Evolutionary conservation across 1,284 basidiomycete species (phyloP), one percentile per base, ranked within the genome.

Genomic region (Puccinia polysora): DNA sequence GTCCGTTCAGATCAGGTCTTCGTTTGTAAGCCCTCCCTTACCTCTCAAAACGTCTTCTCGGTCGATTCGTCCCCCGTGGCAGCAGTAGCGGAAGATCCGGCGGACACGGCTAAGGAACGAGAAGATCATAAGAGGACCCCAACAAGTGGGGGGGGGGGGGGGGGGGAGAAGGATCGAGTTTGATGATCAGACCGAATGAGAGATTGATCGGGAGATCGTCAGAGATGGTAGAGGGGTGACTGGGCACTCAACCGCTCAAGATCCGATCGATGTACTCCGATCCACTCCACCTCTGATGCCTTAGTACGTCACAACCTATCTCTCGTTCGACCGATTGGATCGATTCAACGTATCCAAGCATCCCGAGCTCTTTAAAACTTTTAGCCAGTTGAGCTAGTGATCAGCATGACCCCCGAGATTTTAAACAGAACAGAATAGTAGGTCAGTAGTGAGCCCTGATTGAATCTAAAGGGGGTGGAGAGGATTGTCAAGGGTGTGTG

Each of bases 241-340:
- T 34, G 14, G 30, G 20, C 4, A 59, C 23, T 45, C 20, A 43
- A 68, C 67, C 67, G 23, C 78, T 79, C 73, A 80, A 77, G 58
- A 78, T 76, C 59, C 87, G 82, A 81, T 93, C 90, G 73, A 91
- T 85, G 79, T 92, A 92, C 77, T 88, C 89, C 18, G 90, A 90
- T 40, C 90, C 90, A 75, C 88, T 90, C 90, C 90, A 92, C 83
- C 90, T 91, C 81, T 92, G 90, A 80, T 92, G 90, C 1, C 89
- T 92, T 69, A 96, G 83, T 50, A 97, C 91, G 79, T 97, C 93
- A 76, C 90, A 91, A 36, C 90, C 90, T 60, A 94, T 86, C 76
- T 90, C 91, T 79, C 89, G 88, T 81, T 97, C 93, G 80, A 89
- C 90, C 74, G 87, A 83, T 80, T 93, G 90, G 60, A 92, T 84